Base-by-base conservation (phyloP, 306 rosid species). In the Arachis stenosperma region DNA sequence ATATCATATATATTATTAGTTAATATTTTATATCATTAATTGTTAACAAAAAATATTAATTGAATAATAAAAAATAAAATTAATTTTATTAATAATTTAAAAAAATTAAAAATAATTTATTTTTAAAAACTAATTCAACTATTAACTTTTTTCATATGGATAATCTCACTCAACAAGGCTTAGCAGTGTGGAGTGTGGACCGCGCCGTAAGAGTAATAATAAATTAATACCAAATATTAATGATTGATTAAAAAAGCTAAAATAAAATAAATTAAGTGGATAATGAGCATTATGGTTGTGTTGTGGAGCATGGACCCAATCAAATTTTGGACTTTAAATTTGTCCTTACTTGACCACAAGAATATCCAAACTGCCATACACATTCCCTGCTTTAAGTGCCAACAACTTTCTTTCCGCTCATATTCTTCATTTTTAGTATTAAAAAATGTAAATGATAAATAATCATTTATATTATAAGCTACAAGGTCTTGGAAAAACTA, bases 351-450 rank as follows among this genome's bases (percentile, higher is more conserved):
- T 53, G 41, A 15, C 50, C 10, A 15, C 55, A 58, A 51, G 69
- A 82, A 74, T 82, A 57, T 82, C 83, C 75, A 82, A 42, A 78
- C 75, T 64, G 66, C 77, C 86, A 69, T 51, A 9, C 3, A 14
- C 51, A 7, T 69, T 43, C 55, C 61, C 61, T 14, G 56, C 56
- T 22, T 33, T 52, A 14, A 14, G 57, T 8, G 6, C 33, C 1
- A 29, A 13, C 42, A 50, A 8, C 48, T 27, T 2, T 73, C 13
- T 57, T 6, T 11, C 33, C 33, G 66, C 9, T 22, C 6, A 12
- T 40, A 10, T 44, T 47, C 3, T 30, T 9, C 5, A 27, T 27
- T 57, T 8, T 33, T 33, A 33, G 37, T 33, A 33, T 33, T 22
- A 22, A 22, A 22, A 22, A 22, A 22, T 1, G 1, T 22, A 22